Base-by-base conservation (phyloP, 202 grass and related monocot species). In the Musa balbisiana region DNA sequence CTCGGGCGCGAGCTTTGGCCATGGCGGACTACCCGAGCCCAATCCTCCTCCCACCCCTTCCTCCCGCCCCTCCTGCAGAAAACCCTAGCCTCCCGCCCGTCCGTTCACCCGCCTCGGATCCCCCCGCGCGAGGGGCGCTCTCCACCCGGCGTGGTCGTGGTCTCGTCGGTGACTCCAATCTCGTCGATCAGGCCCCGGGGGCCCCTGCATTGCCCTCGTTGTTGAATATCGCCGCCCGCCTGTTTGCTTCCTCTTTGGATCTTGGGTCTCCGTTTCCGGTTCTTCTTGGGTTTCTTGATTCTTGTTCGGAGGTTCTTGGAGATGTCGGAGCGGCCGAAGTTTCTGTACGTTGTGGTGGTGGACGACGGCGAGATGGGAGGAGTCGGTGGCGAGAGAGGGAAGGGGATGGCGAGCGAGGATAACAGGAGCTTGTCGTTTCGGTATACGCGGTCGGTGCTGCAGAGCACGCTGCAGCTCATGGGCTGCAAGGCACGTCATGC, bases 401-500 rank as follows among this genome's bases (percentile, higher is more conserved):
- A 50, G 51, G n/a, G 29, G 51, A 55, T 64, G 25, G 73, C 26
- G 8, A 20, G 50, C n/a, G 66, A 43, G 33, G 33, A 43, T 43
- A 43, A 43, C 33, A 43, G 67, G 60, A 78, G 69, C 10, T 80
- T 80, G 79, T 87, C 93, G 69, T 97, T 93, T 82, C 94, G 94
- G 6, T 97, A 97, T 81, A 97, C 90, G 15, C 86, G 94, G 53
- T 79, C 94, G 64, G 84, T 91, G 76, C 81, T 97, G 21, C 94
- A 93, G 81, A 86, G 86, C 83, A 87, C 94, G 49, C 88, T 97
- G 20, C 94, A 93, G 78, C 84, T 93, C 49, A 97, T 97, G 90
- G 94, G 94, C 53, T 93, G 94, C 84, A 97, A 97, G 88, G 87
- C 88, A 0, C 88, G 94, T 33, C 90, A 97, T 62, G 94, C 90